phyloP scores from a whole-genome alignment of 2,329 filamentous ascomycete species.

The Cercospora sesami region DNA sequence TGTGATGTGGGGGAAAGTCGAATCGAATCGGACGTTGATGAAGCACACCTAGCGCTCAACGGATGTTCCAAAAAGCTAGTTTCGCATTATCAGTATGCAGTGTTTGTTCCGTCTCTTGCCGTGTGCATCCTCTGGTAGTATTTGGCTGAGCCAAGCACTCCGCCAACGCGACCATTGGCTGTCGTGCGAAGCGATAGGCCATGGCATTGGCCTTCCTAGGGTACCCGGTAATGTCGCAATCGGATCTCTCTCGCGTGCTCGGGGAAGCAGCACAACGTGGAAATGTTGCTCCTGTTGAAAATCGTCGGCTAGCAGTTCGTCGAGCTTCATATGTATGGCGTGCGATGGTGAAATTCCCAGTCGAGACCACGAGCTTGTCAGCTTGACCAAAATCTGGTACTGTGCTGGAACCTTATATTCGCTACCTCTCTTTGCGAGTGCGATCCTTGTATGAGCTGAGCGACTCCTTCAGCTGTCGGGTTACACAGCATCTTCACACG shows the following conservation, averaged over 20 bases:
- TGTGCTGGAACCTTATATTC: slow-evolving; percentile 5
- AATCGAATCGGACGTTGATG: neutral
- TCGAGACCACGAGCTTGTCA: neutral
- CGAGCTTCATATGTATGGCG: slow-evolving; percentile 14
- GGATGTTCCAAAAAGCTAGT: neutral
- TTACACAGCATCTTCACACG: neutral
- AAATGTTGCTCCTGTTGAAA: neutral
- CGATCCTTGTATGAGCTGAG: neutral
- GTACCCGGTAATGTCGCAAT: neutral
- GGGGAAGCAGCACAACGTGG: neutral
- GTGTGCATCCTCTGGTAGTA: neutral
- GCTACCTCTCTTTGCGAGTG: neutral
- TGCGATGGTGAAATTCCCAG: slow-evolving; percentile 24
- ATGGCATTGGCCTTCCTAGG: neutral
- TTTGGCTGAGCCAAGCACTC: neutral
- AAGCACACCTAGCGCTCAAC: neutral
- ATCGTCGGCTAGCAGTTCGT: neutral
- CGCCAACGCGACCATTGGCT: neutral
- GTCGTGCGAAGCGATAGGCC: neutral
- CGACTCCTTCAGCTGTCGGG: neutral
- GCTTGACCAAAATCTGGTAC: neutral
- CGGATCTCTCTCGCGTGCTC: neutral
- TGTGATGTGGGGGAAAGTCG: neutral
- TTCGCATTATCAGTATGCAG: neutral
- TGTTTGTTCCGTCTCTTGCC: neutral